Base-by-base conservation (phyloP, 2,329 filamentous ascomycete species). In the Xylariaceae sp. region DNA sequence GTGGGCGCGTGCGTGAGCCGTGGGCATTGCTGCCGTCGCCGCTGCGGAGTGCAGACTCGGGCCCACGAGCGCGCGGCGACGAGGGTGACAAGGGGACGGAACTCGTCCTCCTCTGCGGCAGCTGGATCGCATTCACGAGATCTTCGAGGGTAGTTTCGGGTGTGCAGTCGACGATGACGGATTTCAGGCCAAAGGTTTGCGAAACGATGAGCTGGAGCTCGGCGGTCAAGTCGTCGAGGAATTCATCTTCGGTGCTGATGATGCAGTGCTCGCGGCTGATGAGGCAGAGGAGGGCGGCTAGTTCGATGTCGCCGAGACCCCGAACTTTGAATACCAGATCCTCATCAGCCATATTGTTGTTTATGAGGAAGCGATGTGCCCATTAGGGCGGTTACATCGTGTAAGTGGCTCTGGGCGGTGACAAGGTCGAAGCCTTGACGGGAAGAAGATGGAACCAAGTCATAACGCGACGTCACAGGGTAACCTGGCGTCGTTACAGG, bases 261-360 rank as follows among this genome's bases (percentile, higher is more conserved):
- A 97, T 86, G 76, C 91, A 96, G 73, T 97, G 92, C 73, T 96
- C 89, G 65, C 87, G 83, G 61, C 87, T 86, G 63, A 92, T 81
- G 55, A 97, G 82, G 71, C 88, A 92, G 54, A 97, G 83, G 47
- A 97, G 81, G 11, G 89, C 77, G 23, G 93, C 94, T 61, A 97
- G 84, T 75, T 97, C 92, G 47, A 97, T 81, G 76, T 97, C 92
- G 69, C 88, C 89, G 64, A 97, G 80, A 66, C 85, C 82, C 70
- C 92, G 88, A 67, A 95, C 83, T 73, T 88, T 88, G 64, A 83
- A 79, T 62, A 87, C 77, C 63, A 92, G 79, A 58, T 76, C 74
- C 69, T 82, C 78, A 76, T 83, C 78, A 73, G 82, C 84, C 86
- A 88, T 89, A 69, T 67, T 50, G 53, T 60, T 39, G 49, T 18